Base-by-base conservation (phyloP, 192 early-diverging fungal species). In the Dissophora globulifera region DNA sequence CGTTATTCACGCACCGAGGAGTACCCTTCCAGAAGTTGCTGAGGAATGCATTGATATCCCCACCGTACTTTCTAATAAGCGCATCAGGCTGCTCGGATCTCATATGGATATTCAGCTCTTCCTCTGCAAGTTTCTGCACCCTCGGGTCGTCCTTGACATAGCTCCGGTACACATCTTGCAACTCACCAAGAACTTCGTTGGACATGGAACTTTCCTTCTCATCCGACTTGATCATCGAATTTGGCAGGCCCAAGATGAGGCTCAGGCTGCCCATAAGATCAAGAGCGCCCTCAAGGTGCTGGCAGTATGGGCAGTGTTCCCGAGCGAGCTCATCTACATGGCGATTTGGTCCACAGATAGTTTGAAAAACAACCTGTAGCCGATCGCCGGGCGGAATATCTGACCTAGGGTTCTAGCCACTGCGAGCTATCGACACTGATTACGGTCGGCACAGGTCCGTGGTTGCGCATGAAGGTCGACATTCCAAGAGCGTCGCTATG, bases 401-500 rank as follows among this genome's bases (percentile, higher is more conserved):
- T 57, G 49, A 78, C 68, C 75, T 66, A 78, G 29, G 12, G 0
- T 40, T 78, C 75, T 19, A n/a, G 23, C 3, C 61, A 59, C 22
- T n/a, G n/a, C 29, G 46, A 12, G 65, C 57, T n/a, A 29, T 78
- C 75, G 31, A 64, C 47, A 52, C 66, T 69, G 47, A 78, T 42
- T 1, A 69, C 0, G 0, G 66, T 63, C 0, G 75, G 47, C 17
- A 71, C 53, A 6, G 69, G 69, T 4, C 57, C 20, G 47, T 50
- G n/a, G 0, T 20, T 68, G 0, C 55, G 53, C 76, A 79, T 79
- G 13, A 78, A 78, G 38, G 67, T 50, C 5, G 64, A 66, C 13
- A 58, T 30, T 15, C 74, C 74, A 29, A 78, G 31, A 6, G 58
- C 64, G 29, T 67, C 67, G 2, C 74, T 59, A 11, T 78, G 74